Evolutionary conservation across 805 yeast genomes (phyloP).

Genomic region (Candida maris): DNA sequence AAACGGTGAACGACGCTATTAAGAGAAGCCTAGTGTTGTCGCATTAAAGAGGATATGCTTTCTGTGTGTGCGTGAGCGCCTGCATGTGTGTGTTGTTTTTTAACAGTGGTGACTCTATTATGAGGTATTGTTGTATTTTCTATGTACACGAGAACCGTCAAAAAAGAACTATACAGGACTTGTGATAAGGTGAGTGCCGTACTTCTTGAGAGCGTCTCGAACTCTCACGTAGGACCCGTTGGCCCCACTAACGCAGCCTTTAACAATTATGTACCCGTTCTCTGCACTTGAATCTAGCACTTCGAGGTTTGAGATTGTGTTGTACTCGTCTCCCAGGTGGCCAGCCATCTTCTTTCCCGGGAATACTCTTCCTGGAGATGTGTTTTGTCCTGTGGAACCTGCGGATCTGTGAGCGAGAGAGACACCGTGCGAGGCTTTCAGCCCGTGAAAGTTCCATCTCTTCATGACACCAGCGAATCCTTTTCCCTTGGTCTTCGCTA

Average conservation of each 20-base stretch:
- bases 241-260: conserved; percentile 92
- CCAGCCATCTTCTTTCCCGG: conserved; percentile 99
- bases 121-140: no score
- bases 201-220: conserved; percentile 67
- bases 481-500: conserved; percentile 83
- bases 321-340: conserved; percentile 77
- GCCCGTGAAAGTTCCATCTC: conserved; percentile 85
- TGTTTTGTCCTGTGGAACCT: conserved; percentile 95
- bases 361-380: conserved; percentile 91
- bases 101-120: no score
- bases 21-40: conserved; percentile 4
- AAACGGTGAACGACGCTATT: conserved; percentile 39
- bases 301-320: conserved; percentile 72
- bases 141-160: no score
- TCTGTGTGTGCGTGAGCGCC: no score
- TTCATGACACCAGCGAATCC: conserved; percentile 99
- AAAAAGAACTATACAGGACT: background rate
- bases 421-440: conserved; percentile 93
- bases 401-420: conserved; percentile 91
- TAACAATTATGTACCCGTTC: conserved; percentile 74
- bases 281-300: conserved; percentile 79
- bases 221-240: conserved; percentile 69
- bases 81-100: no score
- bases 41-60: no score
- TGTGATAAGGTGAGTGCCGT: conserved; percentile 26